These are phyloP conservation scores for Hypoxylon sp. DNA, from an alignment of 2,329 filamentous ascomycete genomes.

Conservation along the genomic window DNA sequence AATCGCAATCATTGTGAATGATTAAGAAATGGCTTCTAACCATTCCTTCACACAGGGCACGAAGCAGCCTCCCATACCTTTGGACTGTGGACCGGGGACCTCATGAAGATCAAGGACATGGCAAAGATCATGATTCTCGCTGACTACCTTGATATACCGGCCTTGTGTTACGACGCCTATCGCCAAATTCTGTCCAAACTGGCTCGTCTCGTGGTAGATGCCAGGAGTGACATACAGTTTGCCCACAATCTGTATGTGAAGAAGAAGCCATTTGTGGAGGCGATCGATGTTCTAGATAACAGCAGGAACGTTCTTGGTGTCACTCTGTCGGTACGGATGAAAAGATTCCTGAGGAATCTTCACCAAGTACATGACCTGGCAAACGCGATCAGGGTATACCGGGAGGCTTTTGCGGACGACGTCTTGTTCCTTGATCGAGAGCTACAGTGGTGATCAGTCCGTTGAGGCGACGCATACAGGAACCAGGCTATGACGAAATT, in stretches of 20 bases:
- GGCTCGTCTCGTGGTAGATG: not conserved
- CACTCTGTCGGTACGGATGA: not conserved
- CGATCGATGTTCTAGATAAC: not conserved
- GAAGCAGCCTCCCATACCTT: not conserved
- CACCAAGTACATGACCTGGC: not conserved
- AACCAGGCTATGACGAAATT: too few relatives aligned
- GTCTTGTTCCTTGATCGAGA: not conserved
- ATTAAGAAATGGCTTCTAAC: not conserved
- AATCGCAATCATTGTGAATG: not conserved
- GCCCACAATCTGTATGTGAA: not conserved
- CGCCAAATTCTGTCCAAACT: not conserved
- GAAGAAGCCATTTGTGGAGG: not conserved
- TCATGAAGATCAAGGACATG: not conserved
- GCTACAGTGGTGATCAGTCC: not conserved
- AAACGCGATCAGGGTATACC: not conserved
- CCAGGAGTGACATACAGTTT: not conserved
- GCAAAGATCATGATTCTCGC: not conserved
- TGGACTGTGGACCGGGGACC: not conserved
- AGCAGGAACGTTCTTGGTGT: not conserved
- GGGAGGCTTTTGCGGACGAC: not conserved
- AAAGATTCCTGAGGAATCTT: not conserved
- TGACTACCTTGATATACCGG: constrained; percentile 4
- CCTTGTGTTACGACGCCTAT: not conserved
- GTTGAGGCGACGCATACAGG: too few relatives aligned
- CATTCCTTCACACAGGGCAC: not conserved